phyloP scores from a whole-genome alignment of 106 monocot species.

The Dendrobium huoshanense region DNA sequence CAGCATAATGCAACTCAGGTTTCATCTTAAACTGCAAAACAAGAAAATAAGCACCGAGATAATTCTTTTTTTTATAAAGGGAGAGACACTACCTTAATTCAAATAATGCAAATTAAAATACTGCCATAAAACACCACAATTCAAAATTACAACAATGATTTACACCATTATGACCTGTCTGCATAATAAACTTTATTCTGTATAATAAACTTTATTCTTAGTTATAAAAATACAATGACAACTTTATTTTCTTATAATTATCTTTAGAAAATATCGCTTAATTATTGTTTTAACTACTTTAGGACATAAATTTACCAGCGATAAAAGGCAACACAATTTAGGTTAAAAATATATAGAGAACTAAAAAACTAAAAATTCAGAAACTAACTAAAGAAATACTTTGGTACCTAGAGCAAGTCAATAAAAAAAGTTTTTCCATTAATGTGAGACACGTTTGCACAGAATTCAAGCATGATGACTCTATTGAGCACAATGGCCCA shows the following conservation, averaged over 20 bases:
- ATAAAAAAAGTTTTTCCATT: no score
- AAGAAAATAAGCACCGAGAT: neutral
- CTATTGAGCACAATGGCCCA: neutral
- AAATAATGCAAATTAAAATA: neutral
- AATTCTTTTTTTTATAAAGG: neutral
- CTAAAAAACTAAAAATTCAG: no score
- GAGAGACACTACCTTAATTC: neutral
- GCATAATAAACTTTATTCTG: neutral
- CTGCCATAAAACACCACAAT: neutral
- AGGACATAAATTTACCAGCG: neutral
- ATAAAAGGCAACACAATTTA: neutral
- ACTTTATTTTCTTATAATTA: neutral
- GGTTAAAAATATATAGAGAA: no score
- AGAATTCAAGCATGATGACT: neutral
- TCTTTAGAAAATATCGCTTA: neutral
- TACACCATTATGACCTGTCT: neutral
- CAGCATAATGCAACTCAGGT: slow-evolving; percentile 83
- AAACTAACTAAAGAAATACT: no score
- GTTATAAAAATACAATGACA: neutral
- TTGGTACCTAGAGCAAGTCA: no score
- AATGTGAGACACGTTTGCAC: neutral
- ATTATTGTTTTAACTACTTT: neutral
- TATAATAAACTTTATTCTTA: neutral
- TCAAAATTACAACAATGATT: neutral
- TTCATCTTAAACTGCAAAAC: slow-evolving; percentile 93